Percentiles rank a stretch among this genome's conserved stretches.
These are phyloP conservation scores for Fusarium proliferatum DNA, from an alignment of 2,329 filamentous ascomycete species.

Conservation along the genomic window DNA sequence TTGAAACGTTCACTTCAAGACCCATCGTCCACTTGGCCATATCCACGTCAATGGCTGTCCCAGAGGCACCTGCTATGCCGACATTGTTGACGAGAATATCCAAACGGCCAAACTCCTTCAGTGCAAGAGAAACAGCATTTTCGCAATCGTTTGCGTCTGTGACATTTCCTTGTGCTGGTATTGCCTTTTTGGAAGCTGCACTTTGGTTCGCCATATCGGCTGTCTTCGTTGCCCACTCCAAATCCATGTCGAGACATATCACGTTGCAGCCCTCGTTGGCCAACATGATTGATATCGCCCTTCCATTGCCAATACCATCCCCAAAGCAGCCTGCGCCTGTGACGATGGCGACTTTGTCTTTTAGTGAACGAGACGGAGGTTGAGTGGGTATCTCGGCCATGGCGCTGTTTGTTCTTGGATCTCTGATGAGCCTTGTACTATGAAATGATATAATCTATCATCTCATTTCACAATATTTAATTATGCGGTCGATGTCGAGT, in stretches of 20 bases:
- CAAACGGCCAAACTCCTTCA: conserved; percentile 63
- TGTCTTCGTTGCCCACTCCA: conserved; percentile 62
- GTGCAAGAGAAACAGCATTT: conserved; percentile 52
- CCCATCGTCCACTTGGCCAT: conserved; percentile 66
- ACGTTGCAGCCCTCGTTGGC: conserved; percentile 68
- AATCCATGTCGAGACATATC: conserved; percentile 66
- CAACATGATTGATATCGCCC: conserved; percentile 67
- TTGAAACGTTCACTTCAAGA: conserved; percentile 71
- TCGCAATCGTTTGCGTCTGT: conserved; percentile 64
- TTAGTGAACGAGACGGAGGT: conserved; percentile 29
- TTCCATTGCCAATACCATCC: conserved; percentile 70
- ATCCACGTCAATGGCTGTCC: conserved; percentile 70
- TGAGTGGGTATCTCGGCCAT: conserved; percentile 20
- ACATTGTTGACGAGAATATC: conserved; percentile 75
- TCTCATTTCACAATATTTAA: not conserved
- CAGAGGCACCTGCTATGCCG: conserved; percentile 67
- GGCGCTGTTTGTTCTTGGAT: not conserved
- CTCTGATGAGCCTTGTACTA: no score
- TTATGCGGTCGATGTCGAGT: not conserved
- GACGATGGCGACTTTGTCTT: conserved; percentile 61
- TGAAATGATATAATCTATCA: not conserved
- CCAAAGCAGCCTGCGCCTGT: conserved; percentile 68
- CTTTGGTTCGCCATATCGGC: conserved; percentile 60
- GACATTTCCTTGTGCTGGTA: conserved; percentile 65
- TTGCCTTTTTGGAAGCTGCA: conserved; percentile 53